Conservation (phyloP, 371 early-diverging fungal genomes). For the Mortierella sp. region DNA sequence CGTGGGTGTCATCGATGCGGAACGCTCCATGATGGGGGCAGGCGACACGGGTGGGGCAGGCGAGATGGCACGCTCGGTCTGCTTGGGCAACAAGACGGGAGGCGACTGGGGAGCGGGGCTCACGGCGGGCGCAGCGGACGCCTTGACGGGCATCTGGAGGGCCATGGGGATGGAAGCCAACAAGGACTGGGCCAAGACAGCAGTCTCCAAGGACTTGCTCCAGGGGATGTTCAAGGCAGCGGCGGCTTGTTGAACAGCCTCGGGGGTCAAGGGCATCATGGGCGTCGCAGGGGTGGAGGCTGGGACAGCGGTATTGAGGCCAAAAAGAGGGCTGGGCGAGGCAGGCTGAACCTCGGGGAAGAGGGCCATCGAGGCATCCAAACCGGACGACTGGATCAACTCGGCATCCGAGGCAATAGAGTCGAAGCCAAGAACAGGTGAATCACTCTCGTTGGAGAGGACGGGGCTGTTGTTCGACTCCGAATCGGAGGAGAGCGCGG, state of each 20-base stretch:
- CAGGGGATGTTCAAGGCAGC: conserved; percentile 58
- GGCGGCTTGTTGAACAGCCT: conserved; percentile 55
- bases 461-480: conserved; percentile 27
- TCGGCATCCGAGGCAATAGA: conserved; percentile 50
- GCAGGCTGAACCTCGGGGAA: conserved; percentile 42
- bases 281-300: conserved; percentile 24
- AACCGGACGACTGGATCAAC: conserved; percentile 27
- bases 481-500: conserved; percentile 31
- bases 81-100: conserved; percentile 42
- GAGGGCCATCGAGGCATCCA: conserved; percentile 37
- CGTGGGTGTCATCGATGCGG: conserved; percentile 22
- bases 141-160: conserved; percentile 17
- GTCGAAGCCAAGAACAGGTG: conserved; percentile 52
- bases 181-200: conserved; percentile 51
- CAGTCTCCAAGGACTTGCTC: conserved; percentile 52
- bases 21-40: conserved; percentile 15
- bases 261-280: conserved; percentile 39
- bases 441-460: conserved; percentile 34
- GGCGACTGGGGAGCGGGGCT: conserved; percentile 22
- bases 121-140: conserved; percentile 18
- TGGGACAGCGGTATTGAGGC: conserved; percentile 14
- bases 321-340: conserved; percentile 12
- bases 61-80: conserved; percentile 19
- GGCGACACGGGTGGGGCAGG: conserved; percentile 14
- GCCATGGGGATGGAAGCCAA: conserved; percentile 50